Percentiles rank a stretch among this genome's conserved stretches.
Evolutionary conservation across 2,329 filamentous ascomycete species (phyloP).

Genomic region (Pleoardoris graminearum): DNA sequence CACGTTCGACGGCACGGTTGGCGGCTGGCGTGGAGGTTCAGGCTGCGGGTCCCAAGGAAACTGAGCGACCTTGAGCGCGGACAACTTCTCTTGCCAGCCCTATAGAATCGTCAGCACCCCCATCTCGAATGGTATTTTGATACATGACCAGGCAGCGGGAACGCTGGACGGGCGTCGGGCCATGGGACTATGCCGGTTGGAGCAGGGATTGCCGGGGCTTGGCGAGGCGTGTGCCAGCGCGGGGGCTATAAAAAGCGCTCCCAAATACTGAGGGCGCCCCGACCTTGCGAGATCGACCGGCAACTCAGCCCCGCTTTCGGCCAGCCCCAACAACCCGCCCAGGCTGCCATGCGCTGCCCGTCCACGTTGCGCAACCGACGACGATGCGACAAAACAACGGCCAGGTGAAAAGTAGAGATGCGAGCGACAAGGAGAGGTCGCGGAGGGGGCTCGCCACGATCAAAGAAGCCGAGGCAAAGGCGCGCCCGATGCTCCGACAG

Average conservation of each 20-base stretch:
- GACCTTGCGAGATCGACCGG: conserved; percentile 41
- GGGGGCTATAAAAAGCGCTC: conserved; percentile 53
- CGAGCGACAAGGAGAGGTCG: conserved; percentile 10
- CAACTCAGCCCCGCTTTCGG: conserved; percentile 51
- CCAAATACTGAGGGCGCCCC: conserved; percentile 51
- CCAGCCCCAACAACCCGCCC: conserved; percentile 37
- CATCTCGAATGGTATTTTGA: not conserved
- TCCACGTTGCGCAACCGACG: conserved; percentile 23
- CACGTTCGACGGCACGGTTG: conserved; percentile 49
- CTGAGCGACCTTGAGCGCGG: conserved; percentile 77
- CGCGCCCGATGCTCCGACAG: conserved; percentile 16
- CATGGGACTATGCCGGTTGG: conserved; percentile 39
- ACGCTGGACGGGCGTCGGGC: conserved; percentile 34
- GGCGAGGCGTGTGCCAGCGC: conserved; percentile 42
- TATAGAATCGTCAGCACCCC: conserved; percentile 46
- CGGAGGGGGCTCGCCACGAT: conserved; percentile 13
- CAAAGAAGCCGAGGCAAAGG: conserved; percentile 17
- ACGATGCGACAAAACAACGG: conserved; percentile 5
- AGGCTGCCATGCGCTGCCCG: conserved; percentile 26
- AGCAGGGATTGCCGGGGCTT: conserved; percentile 39
- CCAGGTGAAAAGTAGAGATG: conserved; percentile 9
- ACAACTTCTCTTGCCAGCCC: conserved; percentile 94
- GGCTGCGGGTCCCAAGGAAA: conserved; percentile 90
- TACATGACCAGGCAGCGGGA: conserved; percentile 7
- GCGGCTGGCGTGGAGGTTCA: conserved; percentile 56